A percentile compares a stretch with the other conserved stretches of the same genome.
These are phyloP conservation scores for Grifola frondosa DNA, from an alignment of 1,284 basidiomycete species.

Conservation along the genomic window DNA sequence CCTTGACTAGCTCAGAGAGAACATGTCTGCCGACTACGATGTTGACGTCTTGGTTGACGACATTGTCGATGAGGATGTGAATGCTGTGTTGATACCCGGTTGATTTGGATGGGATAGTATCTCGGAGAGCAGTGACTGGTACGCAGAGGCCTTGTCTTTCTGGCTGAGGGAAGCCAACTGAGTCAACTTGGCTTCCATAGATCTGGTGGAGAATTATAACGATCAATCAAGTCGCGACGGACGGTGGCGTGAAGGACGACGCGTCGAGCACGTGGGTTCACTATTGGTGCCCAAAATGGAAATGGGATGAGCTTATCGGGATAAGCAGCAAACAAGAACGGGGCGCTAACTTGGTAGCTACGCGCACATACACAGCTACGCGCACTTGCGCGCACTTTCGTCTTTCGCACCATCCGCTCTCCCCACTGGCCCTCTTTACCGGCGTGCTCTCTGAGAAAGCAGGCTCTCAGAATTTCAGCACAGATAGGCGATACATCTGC, in stretches of 20 bases:
- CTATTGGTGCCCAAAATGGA: background rate
- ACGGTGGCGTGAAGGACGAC: slow-evolving; percentile 5
- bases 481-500: too few relatives aligned
- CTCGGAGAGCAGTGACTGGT: slow-evolving; percentile 57
- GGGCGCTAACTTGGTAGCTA: too few relatives aligned
- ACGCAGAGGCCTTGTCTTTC: slow-evolving; percentile 83
- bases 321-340: slow-evolving; percentile 1
- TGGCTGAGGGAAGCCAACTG: slow-evolving; percentile 66
- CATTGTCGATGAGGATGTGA: slow-evolving; percentile 68
- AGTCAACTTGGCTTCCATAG: slow-evolving; percentile 67
- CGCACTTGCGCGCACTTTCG: too few relatives aligned
- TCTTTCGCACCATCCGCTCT: background rate
- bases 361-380: too few relatives aligned
- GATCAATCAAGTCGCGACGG: slow-evolving; percentile 4
- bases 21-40: slow-evolving; percentile 86
- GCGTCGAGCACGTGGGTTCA: slow-evolving; percentile 13
- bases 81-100: slow-evolving; percentile 47
- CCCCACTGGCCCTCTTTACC: slow-evolving; percentile 9
- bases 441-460: slow-evolving; percentile 13
- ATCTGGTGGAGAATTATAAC: slow-evolving; percentile 3
- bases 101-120: slow-evolving; percentile 53
- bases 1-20: slow-evolving; percentile 76
- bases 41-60: slow-evolving; percentile 79
- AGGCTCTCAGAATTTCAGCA: slow-evolving; percentile 6
- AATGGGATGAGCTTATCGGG: slow-evolving; percentile 2